Evolutionary conservation across 1,284 basidiomycete species (phyloP), one percentile per base, ranked within the genome.

Genomic region (Ganoderma lingzhi): DNA sequence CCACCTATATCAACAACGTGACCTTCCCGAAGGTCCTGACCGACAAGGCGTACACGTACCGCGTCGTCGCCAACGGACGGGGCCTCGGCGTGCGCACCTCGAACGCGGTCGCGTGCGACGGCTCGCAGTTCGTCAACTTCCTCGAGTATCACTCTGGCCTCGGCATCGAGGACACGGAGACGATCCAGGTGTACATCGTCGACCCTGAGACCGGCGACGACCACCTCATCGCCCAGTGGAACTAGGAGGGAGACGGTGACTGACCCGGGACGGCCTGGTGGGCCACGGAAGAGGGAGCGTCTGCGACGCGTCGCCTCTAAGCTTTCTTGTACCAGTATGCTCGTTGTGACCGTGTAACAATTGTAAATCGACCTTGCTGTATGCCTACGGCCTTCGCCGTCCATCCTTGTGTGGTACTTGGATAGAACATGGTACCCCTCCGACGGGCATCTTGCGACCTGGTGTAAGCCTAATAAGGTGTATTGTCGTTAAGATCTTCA

Each of bases 81-180:
- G 75, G 75, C 62, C 73, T 76, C 35, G 76, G 76, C 39, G 64
- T 72, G 35, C 60, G 59, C 53, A 42, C 58, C 30, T 62, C 58
- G 10, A 69, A 72, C 51, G 30, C 55, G 28, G 59, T 70, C 3
- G 48, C 68, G 53, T 35, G 41, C 35, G 74, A 74, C 62, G 74
- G 75, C 30, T 76, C 75, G 32, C 75, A 75, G 65, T 65, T 32
- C 51, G 63, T 77, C 37, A 74, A 76, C 70, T 71, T 77, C 51
- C 65, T 74, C 42, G 74, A 76, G 48, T 77, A 73, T 62, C 74
- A 76, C 67, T 23, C 23, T 2, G 75, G 76, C 15, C 58, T 63
- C 62, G 75, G 76, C 19, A 69, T 71, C 30, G 28, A 23, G 8
- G 65, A 69, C 30, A 48, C 17, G 32, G 10, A 30, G n/a, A 44